Percentiles rank a stretch among this genome's conserved stretches.
Conservation (phyloP, 2,329 filamentous ascomycete genomes). For the Phaeomoniella chlamydospora region DNA sequence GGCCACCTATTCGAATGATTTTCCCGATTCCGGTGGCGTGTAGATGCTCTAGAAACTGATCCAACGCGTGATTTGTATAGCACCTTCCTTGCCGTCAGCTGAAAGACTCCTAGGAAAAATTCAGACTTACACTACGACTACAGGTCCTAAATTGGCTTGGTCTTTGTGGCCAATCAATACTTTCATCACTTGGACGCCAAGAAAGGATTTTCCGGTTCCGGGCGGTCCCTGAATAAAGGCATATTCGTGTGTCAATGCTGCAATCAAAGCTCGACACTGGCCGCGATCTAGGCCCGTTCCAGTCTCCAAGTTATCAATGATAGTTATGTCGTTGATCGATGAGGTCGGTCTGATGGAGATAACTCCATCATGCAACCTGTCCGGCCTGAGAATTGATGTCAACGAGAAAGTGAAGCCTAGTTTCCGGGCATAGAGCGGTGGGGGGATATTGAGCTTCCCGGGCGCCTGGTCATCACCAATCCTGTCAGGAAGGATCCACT, state of each 20-base stretch:
- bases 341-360: too few relatives aligned
- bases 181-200: constrained; percentile 15
- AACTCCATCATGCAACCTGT: too few relatives aligned
- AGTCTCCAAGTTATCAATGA: constrained; percentile 2
- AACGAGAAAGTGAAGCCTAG: constrained; percentile 33
- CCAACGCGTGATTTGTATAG: constrained; percentile 37
- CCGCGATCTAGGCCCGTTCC: constrained; percentile 3
- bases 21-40: constrained; percentile 29
- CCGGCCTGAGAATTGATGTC: constrained; percentile 1
- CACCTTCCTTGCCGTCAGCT: constrained; percentile 18
- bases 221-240: constrained; percentile 15
- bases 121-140: constrained; percentile 25
- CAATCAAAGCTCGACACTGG: constrained; percentile 3
- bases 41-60: constrained; percentile 43
- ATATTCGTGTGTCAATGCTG: constrained; percentile 5
- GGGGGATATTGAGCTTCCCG: constrained; percentile 16
- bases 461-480: constrained; percentile 16
- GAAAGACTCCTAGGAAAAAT: not conserved
- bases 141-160: constrained; percentile 29
- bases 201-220: constrained; percentile 15
- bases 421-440: constrained; percentile 36
- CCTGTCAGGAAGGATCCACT: constrained; percentile 5
- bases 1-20: constrained; percentile 48
- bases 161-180: constrained; percentile 29
- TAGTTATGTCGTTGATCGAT: constrained; percentile 1